Conservation (phyloP, 169 alveolate species). For the Plasmodium malariae region DNA sequence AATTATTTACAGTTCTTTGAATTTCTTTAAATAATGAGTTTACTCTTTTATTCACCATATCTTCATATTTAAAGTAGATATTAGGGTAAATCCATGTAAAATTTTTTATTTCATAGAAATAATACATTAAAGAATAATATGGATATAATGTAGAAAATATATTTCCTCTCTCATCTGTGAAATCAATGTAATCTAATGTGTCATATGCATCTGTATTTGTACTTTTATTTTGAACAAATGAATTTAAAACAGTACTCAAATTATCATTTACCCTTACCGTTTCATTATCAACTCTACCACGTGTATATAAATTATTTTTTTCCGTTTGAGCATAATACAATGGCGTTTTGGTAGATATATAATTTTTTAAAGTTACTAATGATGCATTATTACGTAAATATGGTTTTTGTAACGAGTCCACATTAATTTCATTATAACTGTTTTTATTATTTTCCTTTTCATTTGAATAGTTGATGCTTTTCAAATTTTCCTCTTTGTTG, state of each 20-base stretch:
- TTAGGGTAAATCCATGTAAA: not conserved
- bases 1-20: no score
- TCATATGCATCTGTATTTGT: not conserved
- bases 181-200: not conserved
- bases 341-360: not conserved
- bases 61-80: not conserved
- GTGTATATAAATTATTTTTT: not conserved
- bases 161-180: not conserved
- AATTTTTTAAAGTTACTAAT: not conserved
- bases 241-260: not conserved
- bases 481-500: not conserved
- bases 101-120: constrained; percentile 2
- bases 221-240: not conserved
- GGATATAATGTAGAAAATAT: not conserved
- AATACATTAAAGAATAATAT: not conserved
- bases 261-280: not conserved
- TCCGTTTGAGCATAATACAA: not conserved
- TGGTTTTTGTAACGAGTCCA: not conserved
- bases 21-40: no score
- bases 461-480: not conserved
- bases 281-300: not conserved
- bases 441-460: not conserved
- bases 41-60: not conserved
- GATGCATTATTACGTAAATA: not conserved
- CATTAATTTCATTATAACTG: not conserved